Evolutionary conservation across 495 filamentous ascomycete species (phyloP).

Genomic region (Aspergillus conjunctus): DNA sequence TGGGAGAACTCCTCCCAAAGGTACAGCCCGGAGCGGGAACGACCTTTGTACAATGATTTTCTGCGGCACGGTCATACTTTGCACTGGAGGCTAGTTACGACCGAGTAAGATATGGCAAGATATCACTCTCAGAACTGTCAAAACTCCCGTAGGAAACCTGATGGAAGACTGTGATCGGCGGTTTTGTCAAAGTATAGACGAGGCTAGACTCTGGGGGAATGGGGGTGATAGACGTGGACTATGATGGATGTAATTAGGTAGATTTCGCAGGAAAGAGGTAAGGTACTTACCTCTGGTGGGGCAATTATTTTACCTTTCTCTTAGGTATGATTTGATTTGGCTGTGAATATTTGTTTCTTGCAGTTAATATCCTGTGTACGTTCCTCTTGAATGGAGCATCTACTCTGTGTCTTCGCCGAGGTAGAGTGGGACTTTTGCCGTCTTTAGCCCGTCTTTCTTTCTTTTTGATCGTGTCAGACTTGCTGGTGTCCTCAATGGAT

Average conservation of each 20-base stretch:
- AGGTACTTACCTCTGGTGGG: neutral
- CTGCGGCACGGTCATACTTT: neutral
- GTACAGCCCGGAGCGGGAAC: neutral
- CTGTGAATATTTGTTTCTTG: too few species aligned
- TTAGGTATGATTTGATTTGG: neutral
- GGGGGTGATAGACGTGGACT: neutral
- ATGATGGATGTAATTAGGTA: neutral
- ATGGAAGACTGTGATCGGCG: neutral
- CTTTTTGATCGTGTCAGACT: neutral
- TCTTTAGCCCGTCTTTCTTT: neutral
- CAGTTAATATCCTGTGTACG: too few species aligned
- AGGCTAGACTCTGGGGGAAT: too few species aligned
- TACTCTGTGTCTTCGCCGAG: neutral
- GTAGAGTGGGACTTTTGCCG: neutral
- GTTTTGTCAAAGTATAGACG: neutral
- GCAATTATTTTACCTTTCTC: neutral
- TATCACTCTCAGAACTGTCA: neutral
- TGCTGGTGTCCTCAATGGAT: neutral
- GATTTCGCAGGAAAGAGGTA: too few species aligned
- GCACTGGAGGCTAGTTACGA: neutral
- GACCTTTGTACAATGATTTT: neutral
- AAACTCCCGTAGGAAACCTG: neutral
- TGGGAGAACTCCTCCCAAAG: slow-evolving; percentile 3
- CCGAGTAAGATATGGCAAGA: neutral
- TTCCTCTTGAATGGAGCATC: neutral